Conservation (phyloP, 2,329 filamentous ascomycete genomes). For the Parastagonospora nodorum region DNA sequence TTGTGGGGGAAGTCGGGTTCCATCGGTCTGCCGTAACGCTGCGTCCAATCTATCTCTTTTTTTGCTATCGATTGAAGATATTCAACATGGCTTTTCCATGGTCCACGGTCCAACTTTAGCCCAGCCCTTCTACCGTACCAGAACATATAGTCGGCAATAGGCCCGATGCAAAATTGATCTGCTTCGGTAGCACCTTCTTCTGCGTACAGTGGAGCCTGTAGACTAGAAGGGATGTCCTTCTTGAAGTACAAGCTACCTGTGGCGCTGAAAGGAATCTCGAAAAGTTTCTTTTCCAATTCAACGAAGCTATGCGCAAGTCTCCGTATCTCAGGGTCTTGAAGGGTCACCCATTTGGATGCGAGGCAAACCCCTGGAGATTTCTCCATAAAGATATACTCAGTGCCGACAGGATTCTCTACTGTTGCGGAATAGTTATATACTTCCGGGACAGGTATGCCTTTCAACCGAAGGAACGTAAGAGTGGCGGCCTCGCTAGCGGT, state of each 20-base stretch:
- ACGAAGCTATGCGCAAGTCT: constrained; percentile 27
- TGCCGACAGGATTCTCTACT: constrained; percentile 38
- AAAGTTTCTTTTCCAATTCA: constrained; percentile 28
- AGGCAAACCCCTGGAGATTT: constrained; percentile 35
- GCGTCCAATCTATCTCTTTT: constrained; percentile 16
- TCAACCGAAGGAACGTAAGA: constrained; percentile 29
- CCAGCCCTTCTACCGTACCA: constrained; percentile 31
- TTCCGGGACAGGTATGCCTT: constrained; percentile 41
- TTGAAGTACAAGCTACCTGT: constrained; percentile 36
- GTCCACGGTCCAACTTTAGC: constrained; percentile 28
- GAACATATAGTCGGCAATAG: constrained; percentile 24
- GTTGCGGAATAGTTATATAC: constrained; percentile 38
- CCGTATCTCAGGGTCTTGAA: too few relatives aligned
- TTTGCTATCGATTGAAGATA: constrained; percentile 16
- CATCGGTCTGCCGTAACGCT: constrained; percentile 13
- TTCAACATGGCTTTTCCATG: constrained; percentile 25
- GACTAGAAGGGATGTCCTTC: constrained; percentile 21
- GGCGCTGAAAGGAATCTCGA: constrained; percentile 25
- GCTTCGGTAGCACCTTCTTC: constrained; percentile 5
- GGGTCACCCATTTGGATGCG: constrained; percentile 34
- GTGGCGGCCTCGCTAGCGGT: constrained; percentile 45
- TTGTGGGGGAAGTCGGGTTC: constrained; percentile 18
- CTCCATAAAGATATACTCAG: constrained; percentile 46
- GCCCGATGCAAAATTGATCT: constrained; percentile 29
- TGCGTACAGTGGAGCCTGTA: constrained; percentile 13